A percentile compares a stretch with the other conserved stretches of the same genome.
These are phyloP conservation scores for Zygosaccharomyces pseudobailii DNA, from an alignment of 1,139 yeast species.

Conservation along the genomic window DNA sequence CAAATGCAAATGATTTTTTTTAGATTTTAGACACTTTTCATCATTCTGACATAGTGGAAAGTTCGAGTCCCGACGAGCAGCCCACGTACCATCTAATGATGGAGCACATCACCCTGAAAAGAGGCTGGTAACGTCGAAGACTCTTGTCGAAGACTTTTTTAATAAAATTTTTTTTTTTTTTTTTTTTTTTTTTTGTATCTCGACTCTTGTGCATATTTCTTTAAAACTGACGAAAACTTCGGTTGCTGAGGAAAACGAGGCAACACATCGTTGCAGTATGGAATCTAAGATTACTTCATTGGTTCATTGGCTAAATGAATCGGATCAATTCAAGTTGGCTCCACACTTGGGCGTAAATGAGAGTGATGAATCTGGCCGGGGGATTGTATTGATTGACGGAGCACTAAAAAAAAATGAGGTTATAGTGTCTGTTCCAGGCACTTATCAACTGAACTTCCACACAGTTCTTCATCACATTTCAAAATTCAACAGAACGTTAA, in stretches of 20 bases:
- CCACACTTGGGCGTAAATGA: slow-evolving; percentile 31
- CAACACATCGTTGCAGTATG: slow-evolving; percentile 8
- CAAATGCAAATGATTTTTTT: no score
- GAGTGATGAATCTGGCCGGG: slow-evolving; percentile 53
- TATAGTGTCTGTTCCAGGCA: slow-evolving; percentile 54
- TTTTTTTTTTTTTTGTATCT: no score
- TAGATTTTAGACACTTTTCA: no score
- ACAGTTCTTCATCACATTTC: slow-evolving; percentile 47
- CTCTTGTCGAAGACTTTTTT: no score
- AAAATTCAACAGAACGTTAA: slow-evolving; percentile 31
- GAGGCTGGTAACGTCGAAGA: no score
- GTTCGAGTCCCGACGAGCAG: no score
- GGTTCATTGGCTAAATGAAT: slow-evolving; percentile 22
- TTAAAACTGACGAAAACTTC: neutral
- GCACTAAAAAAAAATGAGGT: slow-evolving; percentile 40
- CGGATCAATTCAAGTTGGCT: slow-evolving; percentile 18
- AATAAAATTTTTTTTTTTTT: no score
- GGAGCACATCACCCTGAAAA: no score
- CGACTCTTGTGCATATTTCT: no score
- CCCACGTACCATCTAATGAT: no score
- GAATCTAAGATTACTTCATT: slow-evolving; percentile 14
- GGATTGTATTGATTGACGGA: slow-evolving; percentile 44
- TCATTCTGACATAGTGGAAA: no score
- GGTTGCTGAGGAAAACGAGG: neutral
- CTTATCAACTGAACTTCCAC: slow-evolving; percentile 55